Percentiles rank a stretch among this genome's conserved stretches.
Evolutionary conservation across 2,329 filamentous ascomycete genomes (phyloP).

Genomic region (Cyphellophora attinorum): DNA sequence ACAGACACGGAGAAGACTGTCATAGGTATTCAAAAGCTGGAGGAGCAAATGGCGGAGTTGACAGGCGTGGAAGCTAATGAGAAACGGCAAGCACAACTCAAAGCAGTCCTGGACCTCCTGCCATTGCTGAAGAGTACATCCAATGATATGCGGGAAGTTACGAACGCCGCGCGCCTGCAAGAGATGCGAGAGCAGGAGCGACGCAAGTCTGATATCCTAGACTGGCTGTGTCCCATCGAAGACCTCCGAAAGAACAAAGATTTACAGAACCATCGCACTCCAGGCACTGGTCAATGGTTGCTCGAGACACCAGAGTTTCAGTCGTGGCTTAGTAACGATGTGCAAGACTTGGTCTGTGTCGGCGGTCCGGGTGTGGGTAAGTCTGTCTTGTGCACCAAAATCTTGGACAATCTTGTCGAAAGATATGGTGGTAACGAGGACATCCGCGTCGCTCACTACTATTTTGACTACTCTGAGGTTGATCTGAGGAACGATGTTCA

Average conservation of each 20-base stretch:
- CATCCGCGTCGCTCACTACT: slow-evolving; percentile 19
- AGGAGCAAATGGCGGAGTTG: slow-evolving; percentile 9
- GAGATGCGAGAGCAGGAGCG: slow-evolving; percentile 16
- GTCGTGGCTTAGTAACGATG: slow-evolving; percentile 16
- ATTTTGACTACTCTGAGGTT: slow-evolving; percentile 23
- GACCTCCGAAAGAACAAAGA: slow-evolving; percentile 16
- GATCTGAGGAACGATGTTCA: slow-evolving; percentile 14
- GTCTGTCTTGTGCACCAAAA: slow-evolving; percentile 15
- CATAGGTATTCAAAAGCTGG: slow-evolving; percentile 10
- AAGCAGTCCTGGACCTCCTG: slow-evolving; percentile 13
- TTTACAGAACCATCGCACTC: slow-evolving; percentile 14
- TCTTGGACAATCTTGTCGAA: slow-evolving; percentile 17
- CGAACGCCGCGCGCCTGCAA: slow-evolving; percentile 10
- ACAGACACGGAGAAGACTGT: slow-evolving; percentile 13
- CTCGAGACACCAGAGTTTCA: slow-evolving; percentile 18
- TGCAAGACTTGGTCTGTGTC: slow-evolving; percentile 14
- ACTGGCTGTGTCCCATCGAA: slow-evolving; percentile 15
- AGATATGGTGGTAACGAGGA: slow-evolving; percentile 7
- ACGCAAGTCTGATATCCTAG: slow-evolving; percentile 15
- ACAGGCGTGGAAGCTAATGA: slow-evolving; percentile 8
- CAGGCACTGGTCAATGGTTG: slow-evolving; percentile 26
- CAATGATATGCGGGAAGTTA: slow-evolving; percentile 13
- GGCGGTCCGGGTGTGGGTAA: slow-evolving; percentile 17
- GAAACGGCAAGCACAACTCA: slow-evolving; percentile 8
- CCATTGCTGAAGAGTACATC: slow-evolving; percentile 12